Evolutionary conservation across 202 grass and related monocot species (phyloP), one percentile per base, ranked within the genome.

Genomic region (Alloteropsis angusta): DNA sequence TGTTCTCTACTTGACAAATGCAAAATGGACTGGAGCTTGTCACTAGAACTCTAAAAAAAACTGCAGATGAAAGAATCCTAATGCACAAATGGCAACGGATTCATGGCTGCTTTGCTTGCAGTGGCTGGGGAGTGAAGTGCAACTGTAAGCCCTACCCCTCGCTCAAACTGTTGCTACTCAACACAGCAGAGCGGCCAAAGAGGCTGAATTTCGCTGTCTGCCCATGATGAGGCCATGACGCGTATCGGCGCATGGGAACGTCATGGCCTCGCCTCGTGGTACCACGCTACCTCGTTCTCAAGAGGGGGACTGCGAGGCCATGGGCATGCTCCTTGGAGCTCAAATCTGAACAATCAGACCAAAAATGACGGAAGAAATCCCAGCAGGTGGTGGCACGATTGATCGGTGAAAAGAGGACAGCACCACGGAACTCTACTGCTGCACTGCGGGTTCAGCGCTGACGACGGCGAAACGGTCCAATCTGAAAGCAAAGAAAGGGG

Each of bases 101-200:
- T 67, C 23, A 14, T 28, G 54, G 54, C 26, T 58, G 10, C 11
- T 26, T 13, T 58, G 54, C 4, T 35, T 26, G 54, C 54, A 57
- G 8, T 35, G 9, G 30, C 14, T 70, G 0, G 44, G 43, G 43
- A 46, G 17, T 23, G 22, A 10, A 9, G 1, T 38, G 8, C 0
- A 56, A 67, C 30, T 85, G 70, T 85, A 59, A 75, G 84, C 80
- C 64, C 5, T 56, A 63, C 76, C 80, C 43, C 47, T 80, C 88
- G 75, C 84, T 84, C 71, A 46, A 44, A 19, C 80, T 74, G 58
- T 9, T 35, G 78, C 37, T n/a, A 30, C 66, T 81, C 56, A 48
- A 6, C 45, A 55, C 75, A 84, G 76, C 16, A 39, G 64, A 84
- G 75, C 84, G 70, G 75, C 56, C 58, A 22, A 72, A 72, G 75